phyloP scores from a whole-genome alignment of 495 filamentous ascomycete genomes.

The Neurospora sp. region DNA sequence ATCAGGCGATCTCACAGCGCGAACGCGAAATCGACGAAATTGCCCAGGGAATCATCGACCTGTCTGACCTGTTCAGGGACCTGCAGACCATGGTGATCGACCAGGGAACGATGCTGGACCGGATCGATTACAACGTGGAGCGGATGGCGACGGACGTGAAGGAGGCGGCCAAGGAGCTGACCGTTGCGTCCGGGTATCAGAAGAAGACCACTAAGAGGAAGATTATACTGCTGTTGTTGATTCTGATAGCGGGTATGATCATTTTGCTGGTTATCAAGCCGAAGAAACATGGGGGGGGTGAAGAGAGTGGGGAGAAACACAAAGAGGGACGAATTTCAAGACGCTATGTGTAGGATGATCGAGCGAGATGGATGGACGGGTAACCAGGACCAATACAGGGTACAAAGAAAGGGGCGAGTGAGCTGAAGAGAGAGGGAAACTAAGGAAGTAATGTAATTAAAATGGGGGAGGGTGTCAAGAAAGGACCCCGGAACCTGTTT shows the following conservation, averaged over 20 bases:
- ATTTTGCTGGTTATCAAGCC: slow-evolving; percentile 83
- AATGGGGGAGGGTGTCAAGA: neutral
- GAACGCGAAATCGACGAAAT: slow-evolving; percentile 98
- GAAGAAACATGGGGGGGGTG: slow-evolving; percentile 32
- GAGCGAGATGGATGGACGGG: neutral
- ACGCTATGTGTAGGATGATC: neutral
- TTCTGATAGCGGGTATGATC: slow-evolving; percentile 75
- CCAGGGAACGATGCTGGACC: slow-evolving; percentile 93
- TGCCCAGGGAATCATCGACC: slow-evolving; percentile 92
- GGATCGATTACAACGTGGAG: slow-evolving; percentile 98
- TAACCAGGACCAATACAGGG: neutral
- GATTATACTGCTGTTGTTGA: slow-evolving; percentile 72
- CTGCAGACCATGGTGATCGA: slow-evolving; percentile 96
- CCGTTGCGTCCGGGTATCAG: slow-evolving; percentile 78
- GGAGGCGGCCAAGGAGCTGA: slow-evolving; percentile 82
- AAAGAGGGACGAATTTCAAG: neutral
- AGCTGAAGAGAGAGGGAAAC: neutral
- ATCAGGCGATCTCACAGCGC: slow-evolving; percentile 77
- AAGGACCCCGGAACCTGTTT: neutral
- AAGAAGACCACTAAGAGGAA: slow-evolving; percentile 81
- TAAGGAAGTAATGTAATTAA: neutral
- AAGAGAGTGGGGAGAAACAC: neutral
- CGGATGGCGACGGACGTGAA: slow-evolving; percentile 83
- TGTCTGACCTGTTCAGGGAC: slow-evolving; percentile 93
- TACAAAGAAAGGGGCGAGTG: neutral